Conservation (phyloP, 768 basidiomycete genomes). For the Rhizopogon rudus region DNA sequence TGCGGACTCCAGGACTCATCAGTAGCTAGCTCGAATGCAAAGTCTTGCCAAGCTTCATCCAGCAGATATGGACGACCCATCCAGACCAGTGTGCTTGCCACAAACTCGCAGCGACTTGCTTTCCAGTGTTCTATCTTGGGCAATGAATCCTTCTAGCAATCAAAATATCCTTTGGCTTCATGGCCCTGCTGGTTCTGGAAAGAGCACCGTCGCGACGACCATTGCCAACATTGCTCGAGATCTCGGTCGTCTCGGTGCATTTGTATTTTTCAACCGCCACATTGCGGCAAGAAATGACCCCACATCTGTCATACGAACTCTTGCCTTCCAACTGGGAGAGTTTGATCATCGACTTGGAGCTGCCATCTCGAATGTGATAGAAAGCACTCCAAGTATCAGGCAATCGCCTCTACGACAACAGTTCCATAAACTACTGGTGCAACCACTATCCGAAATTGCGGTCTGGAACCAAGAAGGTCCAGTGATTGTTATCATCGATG, state of each 20-base stretch:
- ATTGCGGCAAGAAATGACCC: constrained; percentile 25
- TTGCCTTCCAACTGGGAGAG: constrained; percentile 29
- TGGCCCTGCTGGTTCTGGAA: constrained; percentile 31
- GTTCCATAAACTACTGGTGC: constrained; percentile 29
- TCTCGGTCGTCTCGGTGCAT: constrained; percentile 30
- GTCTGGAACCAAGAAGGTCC: constrained; percentile 17
- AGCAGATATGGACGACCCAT: constrained; percentile 23
- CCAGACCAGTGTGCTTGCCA: constrained; percentile 24
- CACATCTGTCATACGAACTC: constrained; percentile 25
- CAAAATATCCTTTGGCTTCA: constrained; percentile 28
- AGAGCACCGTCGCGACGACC: constrained; percentile 32
- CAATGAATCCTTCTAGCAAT: constrained; percentile 11
- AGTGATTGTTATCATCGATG: constrained; percentile 29
- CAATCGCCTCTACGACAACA: constrained; percentile 25
- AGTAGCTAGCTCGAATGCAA: constrained; percentile 13
- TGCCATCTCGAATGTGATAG: constrained; percentile 20
- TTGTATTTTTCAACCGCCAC: constrained; percentile 29
- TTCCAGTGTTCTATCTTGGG: constrained; percentile 20
- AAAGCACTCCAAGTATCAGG: constrained; percentile 22
- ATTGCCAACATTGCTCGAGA: constrained; percentile 29
- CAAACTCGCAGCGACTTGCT: constrained; percentile 27
- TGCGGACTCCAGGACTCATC: neutral
- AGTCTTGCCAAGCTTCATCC: constrained; percentile 20
- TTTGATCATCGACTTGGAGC: constrained; percentile 26
- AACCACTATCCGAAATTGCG: constrained; percentile 20